phyloP scores from a whole-genome alignment of 306 rosid genomes.

The Styphnolobium japonicum region DNA sequence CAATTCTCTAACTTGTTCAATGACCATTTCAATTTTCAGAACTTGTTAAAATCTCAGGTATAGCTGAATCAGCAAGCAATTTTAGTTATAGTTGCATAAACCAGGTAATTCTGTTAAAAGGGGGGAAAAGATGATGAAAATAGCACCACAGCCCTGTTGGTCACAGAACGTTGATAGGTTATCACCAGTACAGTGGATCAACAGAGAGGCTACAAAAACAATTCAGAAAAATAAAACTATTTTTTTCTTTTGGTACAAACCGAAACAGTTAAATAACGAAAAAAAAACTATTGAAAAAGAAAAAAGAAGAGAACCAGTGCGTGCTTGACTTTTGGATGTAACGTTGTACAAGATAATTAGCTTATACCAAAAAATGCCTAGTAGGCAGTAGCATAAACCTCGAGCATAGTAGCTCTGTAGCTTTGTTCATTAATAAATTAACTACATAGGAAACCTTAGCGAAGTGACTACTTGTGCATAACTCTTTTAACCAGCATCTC shows the following conservation, averaged over 20 bases:
- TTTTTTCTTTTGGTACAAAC: not conserved
- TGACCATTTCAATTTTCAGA: no score
- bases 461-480: conserved; percentile 13
- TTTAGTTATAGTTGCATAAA: not conserved
- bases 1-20: no score
- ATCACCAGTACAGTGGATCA: not conserved
- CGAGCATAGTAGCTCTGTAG: conserved; percentile 16
- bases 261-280: not conserved
- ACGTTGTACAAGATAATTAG: conserved; percentile 23
- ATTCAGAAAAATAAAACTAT: not conserved
- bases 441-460: conserved; percentile 26
- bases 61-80: not conserved
- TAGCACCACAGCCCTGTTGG: not conserved
- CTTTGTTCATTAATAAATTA: conserved; percentile 31
- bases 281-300: not conserved
- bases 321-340: conserved; percentile 7
- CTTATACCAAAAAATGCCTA: conserved; percentile 29
- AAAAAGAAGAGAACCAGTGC: not conserved
- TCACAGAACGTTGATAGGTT: not conserved
- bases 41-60: not conserved
- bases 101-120: not conserved
- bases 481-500: conserved; percentile 24
- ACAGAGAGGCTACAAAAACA: not conserved
- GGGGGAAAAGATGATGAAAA: not conserved
- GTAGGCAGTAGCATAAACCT: conserved; percentile 26